Percentiles rank a stretch among this genome's conserved stretches.
These are phyloP conservation scores for Aurantiochytrium sp. DNA, from an alignment of 108 stramenopile genomes.

Conservation along the genomic window DNA sequence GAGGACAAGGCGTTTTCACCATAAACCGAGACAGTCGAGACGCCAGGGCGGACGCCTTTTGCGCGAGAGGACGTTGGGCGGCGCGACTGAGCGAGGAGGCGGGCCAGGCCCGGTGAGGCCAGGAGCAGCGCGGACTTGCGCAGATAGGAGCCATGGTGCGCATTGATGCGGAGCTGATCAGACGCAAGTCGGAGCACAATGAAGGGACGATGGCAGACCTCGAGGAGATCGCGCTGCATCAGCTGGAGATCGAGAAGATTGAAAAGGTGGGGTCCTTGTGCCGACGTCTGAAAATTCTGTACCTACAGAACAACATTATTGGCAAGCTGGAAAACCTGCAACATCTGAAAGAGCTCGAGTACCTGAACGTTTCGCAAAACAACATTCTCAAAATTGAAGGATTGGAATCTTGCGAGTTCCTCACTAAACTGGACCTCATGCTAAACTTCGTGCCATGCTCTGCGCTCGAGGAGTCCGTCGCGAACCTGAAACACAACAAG, in stretches of 20 bases:
- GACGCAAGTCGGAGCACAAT: constrained; percentile 57
- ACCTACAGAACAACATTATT: constrained; percentile 79
- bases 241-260: constrained; percentile 73
- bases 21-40: too few species aligned
- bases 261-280: constrained; percentile 63
- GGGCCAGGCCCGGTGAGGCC: too few species aligned
- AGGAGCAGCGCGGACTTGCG: too few species aligned
- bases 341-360: constrained; percentile 67
- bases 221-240: constrained; percentile 77
- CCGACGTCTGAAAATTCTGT: constrained; percentile 68
- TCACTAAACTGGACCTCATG: constrained; percentile 74
- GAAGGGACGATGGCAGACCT: constrained; percentile 63
- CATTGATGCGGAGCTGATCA: constrained; percentile 46
- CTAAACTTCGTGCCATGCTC: constrained; percentile 75
- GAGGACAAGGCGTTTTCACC: too few species aligned
- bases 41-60: too few species aligned
- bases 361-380: constrained; percentile 79
- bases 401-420: constrained; percentile 58
- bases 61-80: too few species aligned
- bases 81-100: too few species aligned
- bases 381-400: constrained; percentile 66
- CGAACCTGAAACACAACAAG: constrained; percentile 38
- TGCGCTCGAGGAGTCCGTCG: constrained; percentile 54
- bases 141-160: constrained; percentile 36
- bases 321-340: constrained; percentile 60